Conservation (phyloP, 2,329 filamentous ascomycete genomes). For the Talaromyces sp. region DNA sequence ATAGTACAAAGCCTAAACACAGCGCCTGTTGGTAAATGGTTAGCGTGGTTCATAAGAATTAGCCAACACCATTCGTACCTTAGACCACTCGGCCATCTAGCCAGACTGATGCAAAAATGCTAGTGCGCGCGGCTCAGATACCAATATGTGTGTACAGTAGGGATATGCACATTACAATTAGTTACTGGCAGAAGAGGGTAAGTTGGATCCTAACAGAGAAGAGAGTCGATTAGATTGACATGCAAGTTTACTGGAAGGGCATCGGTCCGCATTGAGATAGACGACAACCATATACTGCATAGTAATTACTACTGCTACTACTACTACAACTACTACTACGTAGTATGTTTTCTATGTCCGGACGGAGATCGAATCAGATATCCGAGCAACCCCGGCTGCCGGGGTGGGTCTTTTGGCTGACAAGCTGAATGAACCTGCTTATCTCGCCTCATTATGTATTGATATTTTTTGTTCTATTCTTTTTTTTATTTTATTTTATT, state of each 20-base stretch:
- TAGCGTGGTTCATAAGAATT: background rate
- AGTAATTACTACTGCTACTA: no score
- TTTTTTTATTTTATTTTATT: background rate
- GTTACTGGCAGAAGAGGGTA: no score
- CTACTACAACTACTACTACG: no score
- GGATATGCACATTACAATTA: no score
- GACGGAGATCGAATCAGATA: slow-evolving; percentile 1
- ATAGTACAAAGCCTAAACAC: background rate
- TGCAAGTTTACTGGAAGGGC: no score
- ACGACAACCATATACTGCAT: no score
- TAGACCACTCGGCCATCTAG: background rate
- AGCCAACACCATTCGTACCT: background rate
- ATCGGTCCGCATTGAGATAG: no score
- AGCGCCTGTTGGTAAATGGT: background rate
- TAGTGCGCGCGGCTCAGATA: background rate
- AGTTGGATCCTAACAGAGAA: background rate
- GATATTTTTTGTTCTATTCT: no score
- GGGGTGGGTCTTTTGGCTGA: background rate
- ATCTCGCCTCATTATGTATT: background rate
- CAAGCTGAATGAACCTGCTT: background rate
- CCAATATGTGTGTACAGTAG: background rate
- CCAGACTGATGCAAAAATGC: background rate
- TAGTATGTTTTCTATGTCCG: no score
- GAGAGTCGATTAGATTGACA: background rate
- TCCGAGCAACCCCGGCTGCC: background rate